phyloP scores from a whole-genome alignment of 148 eudicot species.

The Fagopyrum homotropicum region DNA sequence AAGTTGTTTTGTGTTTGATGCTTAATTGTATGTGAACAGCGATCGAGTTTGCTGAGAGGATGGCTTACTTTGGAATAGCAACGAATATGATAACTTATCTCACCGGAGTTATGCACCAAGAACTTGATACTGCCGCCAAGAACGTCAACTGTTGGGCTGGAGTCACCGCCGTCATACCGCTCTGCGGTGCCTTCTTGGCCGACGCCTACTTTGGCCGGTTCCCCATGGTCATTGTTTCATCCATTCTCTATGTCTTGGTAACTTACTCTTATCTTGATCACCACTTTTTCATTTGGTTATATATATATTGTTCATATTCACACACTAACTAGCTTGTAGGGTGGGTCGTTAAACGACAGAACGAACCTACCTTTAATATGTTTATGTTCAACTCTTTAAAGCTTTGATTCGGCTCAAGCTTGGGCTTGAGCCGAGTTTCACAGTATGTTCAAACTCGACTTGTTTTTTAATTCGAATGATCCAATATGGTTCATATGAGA shows the following conservation, averaged over 20 bases:
- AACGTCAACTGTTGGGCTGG: constrained; percentile 67
- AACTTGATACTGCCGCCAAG: constrained; percentile 60
- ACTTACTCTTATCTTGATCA: neutral
- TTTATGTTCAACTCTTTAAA: too few relatives aligned
- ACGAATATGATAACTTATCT: constrained; percentile 66
- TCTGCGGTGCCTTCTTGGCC: constrained; percentile 74
- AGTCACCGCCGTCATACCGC: constrained; percentile 67
- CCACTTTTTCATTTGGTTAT: neutral
- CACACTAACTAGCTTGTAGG: too few relatives aligned
- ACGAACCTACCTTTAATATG: too few relatives aligned
- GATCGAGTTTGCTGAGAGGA: constrained; percentile 82
- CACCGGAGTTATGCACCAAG: constrained; percentile 67
- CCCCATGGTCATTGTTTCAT: constrained; percentile 42
- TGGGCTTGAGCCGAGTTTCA: too few relatives aligned
- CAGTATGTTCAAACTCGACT: too few relatives aligned
- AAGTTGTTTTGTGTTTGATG: too few relatives aligned
- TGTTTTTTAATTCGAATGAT: too few relatives aligned
- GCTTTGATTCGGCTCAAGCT: too few relatives aligned
- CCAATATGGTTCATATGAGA: too few relatives aligned
- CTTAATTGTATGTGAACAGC: constrained; percentile 22
- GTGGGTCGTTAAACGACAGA: too few relatives aligned
- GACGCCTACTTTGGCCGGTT: constrained; percentile 75
- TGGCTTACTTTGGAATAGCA: constrained; percentile 74
- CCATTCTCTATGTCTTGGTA: constrained; percentile 63
- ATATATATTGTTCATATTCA: too few relatives aligned